Evolutionary conservation across 352 stramenopile species (phyloP).

Genomic region (Pythium pectinolyticum): DNA sequence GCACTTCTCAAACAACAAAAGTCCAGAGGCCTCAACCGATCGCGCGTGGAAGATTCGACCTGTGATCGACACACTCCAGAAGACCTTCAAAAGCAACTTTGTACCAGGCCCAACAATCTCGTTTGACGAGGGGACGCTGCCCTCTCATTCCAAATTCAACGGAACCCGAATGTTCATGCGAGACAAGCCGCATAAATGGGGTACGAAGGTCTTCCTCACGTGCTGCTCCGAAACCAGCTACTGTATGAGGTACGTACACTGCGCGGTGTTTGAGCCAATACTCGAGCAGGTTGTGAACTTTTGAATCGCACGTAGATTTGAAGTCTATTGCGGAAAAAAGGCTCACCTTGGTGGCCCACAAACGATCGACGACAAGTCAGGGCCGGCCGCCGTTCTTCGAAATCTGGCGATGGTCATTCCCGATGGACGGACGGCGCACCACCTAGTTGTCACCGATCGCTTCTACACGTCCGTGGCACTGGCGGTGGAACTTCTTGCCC

Average conservation of each 20-base stretch:
- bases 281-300: too few species aligned
- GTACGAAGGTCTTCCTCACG: slow-evolving; percentile 15
- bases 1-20: slow-evolving; percentile 8
- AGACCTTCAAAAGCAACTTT: background rate
- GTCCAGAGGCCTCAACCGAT: background rate
- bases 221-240: slow-evolving; percentile 9
- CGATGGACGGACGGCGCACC: background rate
- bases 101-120: background rate
- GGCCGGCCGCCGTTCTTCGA: background rate
- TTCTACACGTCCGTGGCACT: slow-evolving; percentile 1
- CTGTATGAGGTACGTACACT: slow-evolving; percentile 4
- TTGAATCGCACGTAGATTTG: too few species aligned
- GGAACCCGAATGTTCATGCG: slow-evolving; percentile 1
- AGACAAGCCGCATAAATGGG: slow-evolving; percentile 20
- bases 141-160: slow-evolving; percentile 10
- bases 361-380: background rate
- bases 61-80: background rate
- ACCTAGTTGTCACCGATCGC: background rate
- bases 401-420: background rate
- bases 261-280: too few species aligned
- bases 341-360: background rate
- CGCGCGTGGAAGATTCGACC: slow-evolving; percentile 8
- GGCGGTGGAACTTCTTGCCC: background rate
- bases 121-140: slow-evolving; percentile 17
- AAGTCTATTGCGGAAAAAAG: slow-evolving; percentile 2